Percentiles rank a stretch among this genome's conserved stretches.
These are phyloP conservation scores for Coprinopsis cinerea DNA, from an alignment of 768 basidiomycete species.

Conservation along the genomic window DNA sequence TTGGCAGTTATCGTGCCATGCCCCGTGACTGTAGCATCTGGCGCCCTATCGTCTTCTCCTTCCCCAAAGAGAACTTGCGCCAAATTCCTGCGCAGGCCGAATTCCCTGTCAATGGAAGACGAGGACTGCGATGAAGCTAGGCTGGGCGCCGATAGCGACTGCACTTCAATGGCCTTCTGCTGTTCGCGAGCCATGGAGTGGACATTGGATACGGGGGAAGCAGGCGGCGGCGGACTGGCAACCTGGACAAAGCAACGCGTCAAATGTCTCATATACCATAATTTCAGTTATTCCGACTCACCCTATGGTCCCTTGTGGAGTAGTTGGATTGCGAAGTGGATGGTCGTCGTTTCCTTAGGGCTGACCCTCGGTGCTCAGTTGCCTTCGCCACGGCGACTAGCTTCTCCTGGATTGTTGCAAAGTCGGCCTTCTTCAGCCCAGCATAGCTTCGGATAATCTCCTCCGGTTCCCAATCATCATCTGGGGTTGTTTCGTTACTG, in stretches of 20 bases:
- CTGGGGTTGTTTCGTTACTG: slow-evolving; percentile 32
- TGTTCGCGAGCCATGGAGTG: slow-evolving; percentile 3
- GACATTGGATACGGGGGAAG: background rate
- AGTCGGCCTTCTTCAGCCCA: slow-evolving; percentile 67
- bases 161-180: slow-evolving; percentile 11
- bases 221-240: slow-evolving; percentile 48
- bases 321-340: slow-evolving; percentile 83
- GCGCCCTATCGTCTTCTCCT: slow-evolving; percentile 26
- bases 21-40: slow-evolving; percentile 2
- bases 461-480: slow-evolving; percentile 55
- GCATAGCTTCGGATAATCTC: slow-evolving; percentile 59
- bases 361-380: slow-evolving; percentile 45
- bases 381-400: slow-evolving; percentile 58
- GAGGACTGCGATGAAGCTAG: slow-evolving; percentile 10
- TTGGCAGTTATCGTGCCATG: slow-evolving; percentile 1
- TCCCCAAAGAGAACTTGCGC: slow-evolving; percentile 69
- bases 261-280: slow-evolving; percentile 11
- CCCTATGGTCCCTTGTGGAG: slow-evolving; percentile 47
- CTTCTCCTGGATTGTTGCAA: slow-evolving; percentile 69
- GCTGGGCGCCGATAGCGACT: background rate
- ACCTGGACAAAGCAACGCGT: slow-evolving; percentile 33
- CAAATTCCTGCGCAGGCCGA: slow-evolving; percentile 49
- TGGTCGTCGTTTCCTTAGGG: slow-evolving; percentile 61
- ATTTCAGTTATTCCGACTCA: slow-evolving; percentile 24
- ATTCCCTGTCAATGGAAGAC: slow-evolving; percentile 29